Percentiles rank a stretch among this genome's conserved stretches.
These are phyloP conservation scores for Athelia sp. DNA, from an alignment of 1,284 basidiomycete species.

Conservation along the genomic window DNA sequence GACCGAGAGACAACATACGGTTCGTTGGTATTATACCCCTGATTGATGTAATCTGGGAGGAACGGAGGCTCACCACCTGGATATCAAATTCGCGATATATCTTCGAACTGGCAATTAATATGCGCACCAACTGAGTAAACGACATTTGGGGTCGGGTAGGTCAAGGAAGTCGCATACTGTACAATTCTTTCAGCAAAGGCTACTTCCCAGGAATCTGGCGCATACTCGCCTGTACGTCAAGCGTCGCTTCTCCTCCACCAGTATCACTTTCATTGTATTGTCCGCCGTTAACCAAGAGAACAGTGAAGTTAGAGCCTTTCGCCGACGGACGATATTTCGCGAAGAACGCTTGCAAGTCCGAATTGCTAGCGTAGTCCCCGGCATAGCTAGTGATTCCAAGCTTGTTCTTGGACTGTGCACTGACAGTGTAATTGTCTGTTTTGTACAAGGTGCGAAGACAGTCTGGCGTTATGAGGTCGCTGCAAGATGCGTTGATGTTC, in stretches of 20 bases:
- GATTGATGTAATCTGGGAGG: conserved; percentile 44
- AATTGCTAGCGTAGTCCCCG: conserved; percentile 47
- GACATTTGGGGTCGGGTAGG: conserved; percentile 7
- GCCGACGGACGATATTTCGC: conserved; percentile 48
- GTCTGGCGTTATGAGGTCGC: conserved; percentile 44
- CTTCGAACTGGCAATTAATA: too few species aligned
- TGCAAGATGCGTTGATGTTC: conserved; percentile 32
- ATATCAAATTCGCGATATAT: conserved; percentile 14
- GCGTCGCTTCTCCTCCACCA: conserved; percentile 58
- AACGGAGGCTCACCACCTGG: conserved; percentile 65
- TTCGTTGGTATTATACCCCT: conserved; percentile 54
- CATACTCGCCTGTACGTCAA: conserved; percentile 65
- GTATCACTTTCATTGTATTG: conserved; percentile 43
- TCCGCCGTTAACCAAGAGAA: conserved; percentile 55
- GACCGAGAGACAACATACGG: conserved; percentile 16
- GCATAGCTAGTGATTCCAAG: conserved; percentile 61
- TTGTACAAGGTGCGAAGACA: conserved; percentile 61
- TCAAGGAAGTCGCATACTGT: conserved; percentile 29
- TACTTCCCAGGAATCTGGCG: conserved; percentile 36
- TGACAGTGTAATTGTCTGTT: conserved; percentile 44
- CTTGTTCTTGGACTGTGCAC: conserved; percentile 38
- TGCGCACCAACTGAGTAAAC: too few species aligned
- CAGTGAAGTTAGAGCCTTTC: conserved; percentile 43
- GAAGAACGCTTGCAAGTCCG: conserved; percentile 55
- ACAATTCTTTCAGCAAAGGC: conserved; percentile 62